Conservation (phyloP, 2,329 filamentous ascomycete genomes). For the Grosmannia clavigera region DNA sequence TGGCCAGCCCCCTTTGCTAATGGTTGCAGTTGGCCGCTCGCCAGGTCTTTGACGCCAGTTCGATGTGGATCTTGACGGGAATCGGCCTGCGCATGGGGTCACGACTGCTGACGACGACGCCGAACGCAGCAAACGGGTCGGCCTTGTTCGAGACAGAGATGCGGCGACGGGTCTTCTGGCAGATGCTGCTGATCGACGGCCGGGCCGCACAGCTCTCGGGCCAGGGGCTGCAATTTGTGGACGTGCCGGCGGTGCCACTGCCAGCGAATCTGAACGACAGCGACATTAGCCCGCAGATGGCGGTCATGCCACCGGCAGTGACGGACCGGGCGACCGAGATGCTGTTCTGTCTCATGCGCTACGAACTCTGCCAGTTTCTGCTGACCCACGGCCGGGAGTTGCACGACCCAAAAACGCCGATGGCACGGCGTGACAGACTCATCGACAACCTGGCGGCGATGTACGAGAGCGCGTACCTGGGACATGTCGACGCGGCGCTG, state of each 20-base stretch:
- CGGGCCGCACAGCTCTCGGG: constrained; percentile 15
- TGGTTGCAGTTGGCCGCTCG: constrained; percentile 11
- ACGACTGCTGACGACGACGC: constrained; percentile 27
- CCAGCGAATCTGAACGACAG: constrained; percentile 36
- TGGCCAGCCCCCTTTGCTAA: neutral
- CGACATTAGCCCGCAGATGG: constrained; percentile 31
- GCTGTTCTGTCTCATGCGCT: constrained; percentile 30
- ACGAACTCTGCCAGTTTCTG: constrained; percentile 27
- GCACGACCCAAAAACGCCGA: constrained; percentile 15
- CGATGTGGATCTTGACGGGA: constrained; percentile 48
- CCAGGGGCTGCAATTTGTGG: constrained; percentile 1
- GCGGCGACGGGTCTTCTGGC: constrained; percentile 46
- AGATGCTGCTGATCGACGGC: constrained; percentile 41
- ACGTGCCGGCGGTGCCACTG: neutral
- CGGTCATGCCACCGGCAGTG: constrained; percentile 22
- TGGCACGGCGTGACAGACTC: constrained; percentile 15
- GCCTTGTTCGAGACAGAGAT: constrained; percentile 46
- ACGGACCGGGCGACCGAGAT: constrained; percentile 38
- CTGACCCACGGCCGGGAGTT: constrained; percentile 17
- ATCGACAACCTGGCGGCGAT: constrained; percentile 15
- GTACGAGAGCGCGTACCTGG: constrained; percentile 19
- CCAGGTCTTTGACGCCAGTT: constrained; percentile 31
- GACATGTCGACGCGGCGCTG: constrained; percentile 19
- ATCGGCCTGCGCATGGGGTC: constrained; percentile 38
- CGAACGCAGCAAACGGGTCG: constrained; percentile 34